Percentiles rank a stretch among this genome's conserved stretches.
Conservation (phyloP, 1,284 basidiomycete genomes). For the Dichomitus squalens region DNA sequence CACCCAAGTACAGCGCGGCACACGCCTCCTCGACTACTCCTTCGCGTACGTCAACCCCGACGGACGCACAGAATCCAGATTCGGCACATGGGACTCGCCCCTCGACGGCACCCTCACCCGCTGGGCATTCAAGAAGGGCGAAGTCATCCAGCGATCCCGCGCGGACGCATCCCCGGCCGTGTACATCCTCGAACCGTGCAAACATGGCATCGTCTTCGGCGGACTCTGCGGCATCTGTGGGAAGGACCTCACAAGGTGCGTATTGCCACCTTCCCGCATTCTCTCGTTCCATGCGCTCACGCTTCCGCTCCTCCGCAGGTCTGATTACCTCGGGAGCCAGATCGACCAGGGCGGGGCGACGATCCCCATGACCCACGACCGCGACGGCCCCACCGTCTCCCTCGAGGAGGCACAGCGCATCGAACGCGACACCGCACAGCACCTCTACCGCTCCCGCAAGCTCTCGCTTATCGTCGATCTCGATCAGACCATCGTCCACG, state of each 20-base stretch:
- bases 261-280: constrained; percentile 15
- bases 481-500: constrained; percentile 98
- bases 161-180: constrained; percentile 63
- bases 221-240: constrained; percentile 95
- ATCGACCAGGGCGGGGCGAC: constrained; percentile 50
- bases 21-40: constrained; percentile 79
- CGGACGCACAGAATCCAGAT: constrained; percentile 64
- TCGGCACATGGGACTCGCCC: constrained; percentile 87
- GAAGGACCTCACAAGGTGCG: constrained; percentile 90
- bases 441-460: constrained; percentile 76
- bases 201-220: constrained; percentile 89
- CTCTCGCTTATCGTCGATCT: constrained; percentile 97
- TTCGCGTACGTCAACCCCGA: constrained; percentile 55
- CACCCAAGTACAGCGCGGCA: constrained; percentile 61
- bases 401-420: constrained; percentile 88
- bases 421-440: constrained; percentile 79
- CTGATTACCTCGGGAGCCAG: constrained; percentile 74
- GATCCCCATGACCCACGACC: constrained; percentile 86
- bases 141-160: constrained; percentile 56
- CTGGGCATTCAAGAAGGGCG: constrained; percentile 67
- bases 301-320: constrained; percentile 44
- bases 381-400: constrained; percentile 77
- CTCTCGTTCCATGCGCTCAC: background rate
- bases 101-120: constrained; percentile 72
- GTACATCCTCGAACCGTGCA: constrained; percentile 82